Base-by-base conservation (phyloP, 1,284 basidiomycete genomes). In the Ceratobasidium sp. region DNA sequence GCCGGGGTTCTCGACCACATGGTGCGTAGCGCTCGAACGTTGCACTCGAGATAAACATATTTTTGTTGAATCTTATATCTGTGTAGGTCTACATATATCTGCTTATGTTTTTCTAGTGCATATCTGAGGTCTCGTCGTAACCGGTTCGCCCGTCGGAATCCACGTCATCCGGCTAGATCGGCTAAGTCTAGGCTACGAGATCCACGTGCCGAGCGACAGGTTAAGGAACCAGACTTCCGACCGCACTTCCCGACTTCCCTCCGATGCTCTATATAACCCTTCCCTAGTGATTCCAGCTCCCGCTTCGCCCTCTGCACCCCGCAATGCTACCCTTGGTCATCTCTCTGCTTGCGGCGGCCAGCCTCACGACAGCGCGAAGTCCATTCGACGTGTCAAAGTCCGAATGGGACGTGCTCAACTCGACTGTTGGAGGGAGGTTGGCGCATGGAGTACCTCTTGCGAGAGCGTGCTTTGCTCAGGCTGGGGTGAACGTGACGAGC, bases 361-460 rank as follows among this genome's bases (percentile, higher is more conserved):
- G 45, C 7, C 23, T 33, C 13, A 23, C 49, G 2, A 6, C 49
- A 5, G 39, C 69, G 42, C 31, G 66, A n/a, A 42, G 66, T 56
- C 51, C 37, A 1, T 64, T 39, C 35, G 71, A 49, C 4, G n/a
- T 75, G 5, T 28, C 71, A 15, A 61, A 63, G 31, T 31, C 71
- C 17, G 60, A 75, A 26, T 75, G 71, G 71, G 51, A 53, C 35
- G 45, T 31, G 35, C 61, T 75, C 35, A 75, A 75, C 49, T 28
- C 71, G 35, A 75, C 71, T 1, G 71, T 75, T 17, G 71, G 71
- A 26, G 71, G 71, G 0, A 26, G 71, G 11, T 33, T 75, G 47
- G 60, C 10, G 8, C n/a, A 23, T 11, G 71, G 71, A n/a, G 39
- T 45, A 1, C 66, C 66, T 13, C 53, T 68, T 15, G 54, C 69